phyloP scores from a whole-genome alignment of 2,329 filamentous ascomycete species.

The Talaromyces funiculosus region DNA sequence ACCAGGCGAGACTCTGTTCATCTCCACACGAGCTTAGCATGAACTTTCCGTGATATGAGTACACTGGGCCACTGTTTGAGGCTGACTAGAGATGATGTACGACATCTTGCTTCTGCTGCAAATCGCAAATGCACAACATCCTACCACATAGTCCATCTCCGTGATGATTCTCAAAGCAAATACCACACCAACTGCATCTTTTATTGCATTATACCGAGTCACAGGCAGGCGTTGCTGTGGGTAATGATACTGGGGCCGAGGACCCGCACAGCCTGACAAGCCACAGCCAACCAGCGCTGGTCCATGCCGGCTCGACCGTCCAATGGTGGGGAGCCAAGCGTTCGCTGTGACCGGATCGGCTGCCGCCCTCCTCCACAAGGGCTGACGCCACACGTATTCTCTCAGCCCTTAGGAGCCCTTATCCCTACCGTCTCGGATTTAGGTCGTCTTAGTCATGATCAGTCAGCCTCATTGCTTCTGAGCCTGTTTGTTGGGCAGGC shows the following conservation, averaged over 20 bases:
- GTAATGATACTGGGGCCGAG: background rate
- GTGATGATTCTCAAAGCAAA: too few relatives aligned
- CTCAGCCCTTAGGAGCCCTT: too few relatives aligned
- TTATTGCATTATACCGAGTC: too few relatives aligned
- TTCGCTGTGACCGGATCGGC: conserved; percentile 3
- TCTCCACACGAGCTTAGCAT: conserved; percentile 4
- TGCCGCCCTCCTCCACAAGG: conserved; percentile 4
- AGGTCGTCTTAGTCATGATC: conserved; percentile 3
- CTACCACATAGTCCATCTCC: too few relatives aligned
- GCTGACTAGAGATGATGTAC: too few relatives aligned
- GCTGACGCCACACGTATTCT: conserved; percentile 1
- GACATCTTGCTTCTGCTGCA: too few relatives aligned
- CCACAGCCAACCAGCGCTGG: background rate
- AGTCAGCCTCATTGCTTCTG: background rate
- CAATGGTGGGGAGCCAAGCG: conserved; percentile 2
- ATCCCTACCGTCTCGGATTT: too few relatives aligned
- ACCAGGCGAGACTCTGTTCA: background rate
- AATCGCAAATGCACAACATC: too few relatives aligned
- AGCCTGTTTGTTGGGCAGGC: background rate
- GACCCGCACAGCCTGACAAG: background rate
- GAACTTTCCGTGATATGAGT: background rate
- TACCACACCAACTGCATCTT: too few relatives aligned
- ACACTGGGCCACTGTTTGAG: background rate
- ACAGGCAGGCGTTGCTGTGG: background rate
- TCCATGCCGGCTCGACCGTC: background rate